Conservation (phyloP, 352 stramenopile genomes). For the Globisporangium yorkense region DNA sequence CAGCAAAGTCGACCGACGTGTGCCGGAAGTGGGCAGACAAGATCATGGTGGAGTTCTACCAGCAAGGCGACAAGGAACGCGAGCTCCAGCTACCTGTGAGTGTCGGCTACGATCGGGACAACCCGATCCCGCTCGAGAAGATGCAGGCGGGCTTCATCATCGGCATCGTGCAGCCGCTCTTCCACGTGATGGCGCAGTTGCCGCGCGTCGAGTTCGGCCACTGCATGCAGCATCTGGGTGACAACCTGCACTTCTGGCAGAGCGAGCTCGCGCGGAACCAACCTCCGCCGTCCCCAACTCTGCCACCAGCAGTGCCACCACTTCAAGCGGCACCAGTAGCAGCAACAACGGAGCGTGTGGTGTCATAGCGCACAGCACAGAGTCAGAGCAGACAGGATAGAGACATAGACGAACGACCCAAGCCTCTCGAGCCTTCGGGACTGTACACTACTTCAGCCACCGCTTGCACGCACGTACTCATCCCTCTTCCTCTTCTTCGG, state of each 20-base stretch:
- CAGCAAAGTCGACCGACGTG: slow-evolving; percentile 71
- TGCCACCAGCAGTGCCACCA: slow-evolving; percentile 5
- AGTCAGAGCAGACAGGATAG: background rate
- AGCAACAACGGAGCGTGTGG: slow-evolving; percentile 8
- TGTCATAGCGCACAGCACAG: background rate
- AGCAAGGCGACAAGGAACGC: slow-evolving; percentile 93
- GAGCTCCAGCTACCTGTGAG: slow-evolving; percentile 78
- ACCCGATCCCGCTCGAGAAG: slow-evolving; percentile 82
- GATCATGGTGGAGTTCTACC: slow-evolving; percentile 92
- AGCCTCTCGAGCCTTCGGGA: background rate
- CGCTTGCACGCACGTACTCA: background rate
- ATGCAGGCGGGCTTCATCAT: slow-evolving; percentile 94
- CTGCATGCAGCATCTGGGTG: slow-evolving; percentile 62
- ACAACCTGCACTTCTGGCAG: slow-evolving; percentile 68
- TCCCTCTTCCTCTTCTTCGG: slow-evolving; percentile 3
- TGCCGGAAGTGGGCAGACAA: slow-evolving; percentile 86
- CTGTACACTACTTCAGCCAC: slow-evolving; percentile 4
- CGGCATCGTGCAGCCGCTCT: slow-evolving; percentile 84
- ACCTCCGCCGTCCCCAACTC: slow-evolving; percentile 4
- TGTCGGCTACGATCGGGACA: slow-evolving; percentile 87
- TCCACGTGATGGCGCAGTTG: slow-evolving; percentile 48
- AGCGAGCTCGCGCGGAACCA: slow-evolving; percentile 49
- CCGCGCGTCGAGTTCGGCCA: slow-evolving; percentile 44
- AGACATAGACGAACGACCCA: slow-evolving; percentile 1
- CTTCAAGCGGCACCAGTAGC: slow-evolving; percentile 1